These are phyloP conservation scores for Gnomoniopsis smithogilvyi DNA, from an alignment of 2,329 filamentous ascomycete species.

Conservation along the genomic window DNA sequence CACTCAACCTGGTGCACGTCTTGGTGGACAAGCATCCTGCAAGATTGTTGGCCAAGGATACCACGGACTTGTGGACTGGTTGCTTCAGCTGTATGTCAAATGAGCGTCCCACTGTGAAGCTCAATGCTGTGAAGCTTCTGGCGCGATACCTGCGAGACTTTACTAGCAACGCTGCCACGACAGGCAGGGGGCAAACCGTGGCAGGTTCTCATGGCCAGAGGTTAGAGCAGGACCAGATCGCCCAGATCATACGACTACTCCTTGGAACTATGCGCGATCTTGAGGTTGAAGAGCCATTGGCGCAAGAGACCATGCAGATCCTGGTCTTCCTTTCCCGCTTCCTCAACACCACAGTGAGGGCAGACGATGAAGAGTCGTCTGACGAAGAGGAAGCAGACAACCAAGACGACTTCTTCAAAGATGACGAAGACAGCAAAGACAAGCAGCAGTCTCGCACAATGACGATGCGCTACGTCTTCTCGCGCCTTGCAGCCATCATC, in stretches of 20 bases:
- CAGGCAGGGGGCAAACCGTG: conserved; percentile 56
- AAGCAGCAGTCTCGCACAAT: conserved; percentile 38
- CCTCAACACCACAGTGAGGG: conserved; percentile 47
- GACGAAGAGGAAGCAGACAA: conserved; percentile 37
- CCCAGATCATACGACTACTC: conserved; percentile 50
- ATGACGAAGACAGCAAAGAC: conserved; percentile 29
- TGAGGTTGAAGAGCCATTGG: conserved; percentile 69
- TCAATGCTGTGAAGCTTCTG: conserved; percentile 70
- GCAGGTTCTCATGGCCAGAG: conserved; percentile 68
- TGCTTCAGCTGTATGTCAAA: conserved; percentile 69
- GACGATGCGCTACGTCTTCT: conserved; percentile 71
- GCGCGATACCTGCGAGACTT: conserved; percentile 79
- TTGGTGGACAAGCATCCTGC: conserved; percentile 66
- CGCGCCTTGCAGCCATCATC: conserved; percentile 73
- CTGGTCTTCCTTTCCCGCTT: conserved; percentile 74
- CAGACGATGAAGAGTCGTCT: conserved; percentile 41
- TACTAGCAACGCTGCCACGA: conserved; percentile 54
- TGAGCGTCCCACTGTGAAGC: conserved; percentile 70
- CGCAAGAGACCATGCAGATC: conserved; percentile 74
- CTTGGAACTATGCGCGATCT: conserved; percentile 57
- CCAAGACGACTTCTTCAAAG: conserved; percentile 29
- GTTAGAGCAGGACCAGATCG: conserved; percentile 63
- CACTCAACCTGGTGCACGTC: conserved; percentile 66
- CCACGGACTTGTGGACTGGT: conserved; percentile 66
- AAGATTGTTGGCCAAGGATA: conserved; percentile 56